phyloP scores from a whole-genome alignment of 2,329 filamentous ascomycete species.

The Alternaria infectoria region DNA sequence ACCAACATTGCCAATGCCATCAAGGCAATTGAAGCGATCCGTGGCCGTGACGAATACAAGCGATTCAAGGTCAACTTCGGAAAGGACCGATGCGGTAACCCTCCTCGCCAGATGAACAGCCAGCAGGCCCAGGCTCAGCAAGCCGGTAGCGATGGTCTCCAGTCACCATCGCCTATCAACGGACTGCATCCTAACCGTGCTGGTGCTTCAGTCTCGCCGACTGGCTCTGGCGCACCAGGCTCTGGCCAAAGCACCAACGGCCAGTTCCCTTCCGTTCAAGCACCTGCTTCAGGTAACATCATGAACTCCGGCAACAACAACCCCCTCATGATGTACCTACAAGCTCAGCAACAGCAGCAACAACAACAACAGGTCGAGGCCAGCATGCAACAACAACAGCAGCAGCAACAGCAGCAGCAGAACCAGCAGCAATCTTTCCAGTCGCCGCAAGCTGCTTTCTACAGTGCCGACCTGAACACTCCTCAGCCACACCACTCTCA shows the following conservation, averaged over 20 bases:
- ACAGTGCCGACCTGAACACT: constrained; percentile 70
- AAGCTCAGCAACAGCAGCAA: constrained; percentile 62
- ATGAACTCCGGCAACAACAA: constrained; percentile 83
- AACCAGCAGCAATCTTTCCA: constrained; percentile 66
- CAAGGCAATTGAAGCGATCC: constrained; percentile 96
- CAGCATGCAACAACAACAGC: constrained; percentile 41
- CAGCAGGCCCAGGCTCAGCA: constrained; percentile 68
- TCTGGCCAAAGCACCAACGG: constrained; percentile 62
- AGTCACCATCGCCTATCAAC: constrained; percentile 64
- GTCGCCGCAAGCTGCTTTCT: constrained; percentile 81
- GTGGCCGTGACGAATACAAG: constrained; percentile 94
- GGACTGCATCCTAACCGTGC: constrained; percentile 62
- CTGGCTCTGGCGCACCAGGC: constrained; percentile 62
- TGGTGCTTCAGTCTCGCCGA: constrained; percentile 66
- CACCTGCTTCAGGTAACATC: constrained; percentile 72
- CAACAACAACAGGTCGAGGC: constrained; percentile 53
- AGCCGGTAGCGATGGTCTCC: constrained; percentile 64
- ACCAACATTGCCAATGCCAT: constrained; percentile 99
- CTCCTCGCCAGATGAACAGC: constrained; percentile 81
- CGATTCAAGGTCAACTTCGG: constrained; percentile 99
- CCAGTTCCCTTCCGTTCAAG: constrained; percentile 64
- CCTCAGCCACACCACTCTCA: constrained; percentile 67
- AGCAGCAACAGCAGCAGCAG: constrained; percentile 36
- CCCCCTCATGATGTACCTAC: constrained; percentile 91
- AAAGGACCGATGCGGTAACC: constrained; percentile 97